A percentile compares a stretch with the other conserved stretches of the same genome.
Conservation (phyloP, 257 asterid genomes). For the Dorcoceras hygrometricum region DNA sequence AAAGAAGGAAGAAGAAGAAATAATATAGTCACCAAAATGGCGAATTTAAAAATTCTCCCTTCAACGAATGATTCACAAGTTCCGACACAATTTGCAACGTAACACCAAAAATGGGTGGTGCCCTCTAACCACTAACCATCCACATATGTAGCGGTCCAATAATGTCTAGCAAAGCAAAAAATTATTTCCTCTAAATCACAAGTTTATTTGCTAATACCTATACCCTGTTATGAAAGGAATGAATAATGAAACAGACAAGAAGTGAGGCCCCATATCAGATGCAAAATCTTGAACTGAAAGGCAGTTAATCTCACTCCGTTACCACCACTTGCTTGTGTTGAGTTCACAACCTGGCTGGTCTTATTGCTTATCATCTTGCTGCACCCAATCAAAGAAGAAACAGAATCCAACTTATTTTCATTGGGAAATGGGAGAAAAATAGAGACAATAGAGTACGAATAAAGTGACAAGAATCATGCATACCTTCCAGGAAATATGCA, state of each 20-base stretch:
- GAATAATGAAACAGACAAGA: slow-evolving; percentile 47
- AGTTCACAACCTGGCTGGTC: slow-evolving; percentile 67
- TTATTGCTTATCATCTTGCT: slow-evolving; percentile 56
- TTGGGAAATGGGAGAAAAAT: slow-evolving; percentile 30
- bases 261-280: slow-evolving; percentile 28
- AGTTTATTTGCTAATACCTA: slow-evolving; percentile 31
- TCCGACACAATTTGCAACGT: slow-evolving; percentile 22
- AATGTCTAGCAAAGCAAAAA: slow-evolving; percentile 20
- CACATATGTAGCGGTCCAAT: slow-evolving; percentile 21
- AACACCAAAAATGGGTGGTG: slow-evolving; percentile 33
- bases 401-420: slow-evolving; percentile 6
- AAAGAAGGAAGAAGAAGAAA: too few relatives aligned
- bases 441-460: slow-evolving; percentile 33
- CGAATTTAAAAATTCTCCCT: slow-evolving; percentile 17
- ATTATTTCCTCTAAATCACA: slow-evolving; percentile 18
- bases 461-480: slow-evolving; percentile 31
- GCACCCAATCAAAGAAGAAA: slow-evolving; percentile 33
- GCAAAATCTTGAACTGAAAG: slow-evolving; percentile 27
- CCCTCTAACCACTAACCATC: slow-evolving; percentile 28
- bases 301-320: slow-evolving; percentile 36
- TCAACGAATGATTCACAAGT: slow-evolving; percentile 12
- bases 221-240: slow-evolving; percentile 38
- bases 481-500: slow-evolving; percentile 99
- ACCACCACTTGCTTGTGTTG: slow-evolving; percentile 62
- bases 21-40: neutral